Conservation (phyloP, 371 early-diverging fungal genomes). For the Rhizopus arrhizus region DNA sequence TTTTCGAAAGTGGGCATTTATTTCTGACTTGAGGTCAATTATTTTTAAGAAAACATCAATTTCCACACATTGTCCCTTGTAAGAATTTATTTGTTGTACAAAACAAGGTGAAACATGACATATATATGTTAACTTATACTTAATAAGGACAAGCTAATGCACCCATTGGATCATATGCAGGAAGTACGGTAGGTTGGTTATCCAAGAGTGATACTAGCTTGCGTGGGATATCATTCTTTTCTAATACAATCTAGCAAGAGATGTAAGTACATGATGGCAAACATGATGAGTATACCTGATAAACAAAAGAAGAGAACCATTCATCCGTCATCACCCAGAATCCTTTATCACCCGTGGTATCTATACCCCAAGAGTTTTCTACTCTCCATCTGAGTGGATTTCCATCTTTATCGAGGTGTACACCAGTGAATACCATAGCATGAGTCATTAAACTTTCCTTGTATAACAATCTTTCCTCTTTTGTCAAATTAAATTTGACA, state of each 20-base stretch:
- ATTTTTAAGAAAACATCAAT: constrained; percentile 11
- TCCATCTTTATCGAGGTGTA: constrained; percentile 67
- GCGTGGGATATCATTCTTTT: constrained; percentile 64
- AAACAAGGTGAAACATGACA: no score
- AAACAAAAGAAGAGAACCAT: constrained; percentile 83
- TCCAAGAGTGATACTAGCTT: constrained; percentile 63
- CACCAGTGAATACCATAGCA: constrained; percentile 85
- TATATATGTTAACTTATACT: not conserved
- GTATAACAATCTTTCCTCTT: constrained; percentile 74
- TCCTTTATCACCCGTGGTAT: constrained; percentile 68
- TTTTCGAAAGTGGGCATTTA: constrained; percentile 12
- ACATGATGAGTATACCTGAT: constrained; percentile 51
- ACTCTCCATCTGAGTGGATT: constrained; percentile 77
- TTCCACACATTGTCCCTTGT: not conserved
- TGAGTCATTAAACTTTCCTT: constrained; percentile 82
- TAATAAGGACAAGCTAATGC: constrained; percentile 49
- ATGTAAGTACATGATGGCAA: not conserved
- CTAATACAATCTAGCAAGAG: constrained; percentile 59
- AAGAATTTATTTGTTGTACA: no score
- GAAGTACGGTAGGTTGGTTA: constrained; percentile 66
- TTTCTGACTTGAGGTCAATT: constrained; percentile 7
- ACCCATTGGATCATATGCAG: constrained; percentile 79
- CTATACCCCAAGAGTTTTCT: constrained; percentile 80
- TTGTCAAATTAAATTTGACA: constrained; percentile 62
- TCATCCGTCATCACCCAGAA: constrained; percentile 79